These are phyloP conservation scores for Serendipita indica DNA, from an alignment of 768 basidiomycete species.

Conservation along the genomic window DNA sequence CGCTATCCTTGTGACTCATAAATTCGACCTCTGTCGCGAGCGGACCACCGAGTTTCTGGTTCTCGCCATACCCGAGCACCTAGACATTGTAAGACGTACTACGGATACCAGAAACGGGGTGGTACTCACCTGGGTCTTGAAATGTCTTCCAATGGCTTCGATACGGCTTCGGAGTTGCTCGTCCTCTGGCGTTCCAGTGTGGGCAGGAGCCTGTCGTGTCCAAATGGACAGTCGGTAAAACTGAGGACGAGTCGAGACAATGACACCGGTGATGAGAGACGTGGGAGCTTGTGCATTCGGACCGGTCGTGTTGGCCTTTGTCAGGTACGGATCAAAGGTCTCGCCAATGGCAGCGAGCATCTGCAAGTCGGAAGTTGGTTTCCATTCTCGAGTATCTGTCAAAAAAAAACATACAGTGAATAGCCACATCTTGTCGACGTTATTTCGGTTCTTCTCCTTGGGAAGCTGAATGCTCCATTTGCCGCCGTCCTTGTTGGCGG, in stretches of 20 bases:
- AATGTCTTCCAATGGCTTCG: conserved; percentile 72
- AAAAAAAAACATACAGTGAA: conserved; percentile 54
- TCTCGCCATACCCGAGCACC: conserved; percentile 71
- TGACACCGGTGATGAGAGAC: conserved; percentile 65
- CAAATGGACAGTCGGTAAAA: conserved; percentile 97
- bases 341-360: conserved; percentile 99
- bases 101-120: too few relatives aligned
- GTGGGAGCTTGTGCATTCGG: conserved; percentile 31
- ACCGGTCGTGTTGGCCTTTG: conserved; percentile 22
- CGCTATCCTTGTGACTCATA: conserved; percentile 84
- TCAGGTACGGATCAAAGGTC: conserved; percentile 84
- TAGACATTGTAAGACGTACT: too few relatives aligned
- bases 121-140: conserved; percentile 78
- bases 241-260: conserved; percentile 83
- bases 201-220: conserved; percentile 70
- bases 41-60: conserved; percentile 65
- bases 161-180: conserved; percentile 61
- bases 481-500: conserved; percentile 90
- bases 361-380: conserved; percentile 40
- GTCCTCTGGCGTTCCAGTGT: conserved; percentile 22
- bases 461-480: conserved; percentile 99
- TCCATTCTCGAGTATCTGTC: conserved; percentile 15
- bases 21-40: conserved; percentile 92
- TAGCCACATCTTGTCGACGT: conserved; percentile 94
- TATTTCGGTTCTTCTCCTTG: conserved; percentile 73